A percentile compares a stretch with the other conserved stretches of the same genome.
Evolutionary conservation across 2,329 filamentous ascomycete genomes (phyloP).

Genomic region (Hymenoscyphus fructigenus): DNA sequence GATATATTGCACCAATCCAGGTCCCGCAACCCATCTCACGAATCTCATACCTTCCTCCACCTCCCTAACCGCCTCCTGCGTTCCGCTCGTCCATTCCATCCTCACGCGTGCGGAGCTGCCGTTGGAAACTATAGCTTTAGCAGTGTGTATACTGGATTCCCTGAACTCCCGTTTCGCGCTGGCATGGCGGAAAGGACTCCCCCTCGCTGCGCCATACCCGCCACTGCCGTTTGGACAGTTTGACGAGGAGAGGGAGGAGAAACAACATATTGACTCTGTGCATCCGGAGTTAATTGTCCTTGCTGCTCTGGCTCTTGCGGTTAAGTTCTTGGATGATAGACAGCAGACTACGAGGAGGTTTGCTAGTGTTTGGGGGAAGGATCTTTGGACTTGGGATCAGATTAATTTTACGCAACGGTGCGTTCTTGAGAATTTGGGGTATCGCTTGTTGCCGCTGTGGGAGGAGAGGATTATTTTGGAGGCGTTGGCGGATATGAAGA

Average conservation of each 20-base stretch:
- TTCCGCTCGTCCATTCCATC: constrained; percentile 59
- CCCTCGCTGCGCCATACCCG: constrained; percentile 41
- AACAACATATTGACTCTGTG: constrained; percentile 60
- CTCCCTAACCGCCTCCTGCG: constrained; percentile 58
- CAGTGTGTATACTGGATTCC: constrained; percentile 66
- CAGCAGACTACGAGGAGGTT: constrained; percentile 55
- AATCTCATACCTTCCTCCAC: constrained; percentile 65
- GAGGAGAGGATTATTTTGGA: constrained; percentile 56
- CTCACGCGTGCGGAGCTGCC: constrained; percentile 57
- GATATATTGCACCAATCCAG: constrained; percentile 40
- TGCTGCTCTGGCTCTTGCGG: constrained; percentile 61
- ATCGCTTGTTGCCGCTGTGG: constrained; percentile 61
- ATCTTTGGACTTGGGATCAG: constrained; percentile 59
- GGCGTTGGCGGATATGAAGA: constrained; percentile 63
- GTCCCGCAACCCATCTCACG: constrained; percentile 64
- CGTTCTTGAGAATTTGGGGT: constrained; percentile 63
- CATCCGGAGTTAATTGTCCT: constrained; percentile 62
- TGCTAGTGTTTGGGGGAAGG: constrained; percentile 52
- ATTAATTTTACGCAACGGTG: constrained; percentile 63
- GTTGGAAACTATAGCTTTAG: constrained; percentile 61
- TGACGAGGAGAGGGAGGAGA: constrained; percentile 20
- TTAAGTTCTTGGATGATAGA: constrained; percentile 63
- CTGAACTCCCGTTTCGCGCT: constrained; percentile 62
- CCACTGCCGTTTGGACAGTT: constrained; percentile 34
- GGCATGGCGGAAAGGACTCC: constrained; percentile 60